Base-by-base conservation (phyloP, 1,139 yeast genomes). In the Diutina mesorugosa region DNA sequence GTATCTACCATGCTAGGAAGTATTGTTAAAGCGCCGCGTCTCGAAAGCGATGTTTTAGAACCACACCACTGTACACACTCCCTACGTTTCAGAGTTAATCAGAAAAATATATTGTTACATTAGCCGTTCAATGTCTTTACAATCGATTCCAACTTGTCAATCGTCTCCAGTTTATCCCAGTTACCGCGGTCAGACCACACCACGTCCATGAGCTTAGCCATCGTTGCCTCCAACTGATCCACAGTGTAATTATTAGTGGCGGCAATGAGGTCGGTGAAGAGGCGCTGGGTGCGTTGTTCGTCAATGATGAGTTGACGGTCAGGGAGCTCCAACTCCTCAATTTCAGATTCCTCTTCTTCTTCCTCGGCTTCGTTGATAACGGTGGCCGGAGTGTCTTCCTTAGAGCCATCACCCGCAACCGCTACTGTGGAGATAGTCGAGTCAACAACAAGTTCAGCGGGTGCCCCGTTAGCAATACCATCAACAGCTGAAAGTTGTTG, bases 201-300 rank as follows among this genome's bases (percentile, higher is more conserved):
- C 14, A 84, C 74, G 56, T 87, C 93, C 73, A 88, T 82, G 55
- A 90, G 67, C 54, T 78, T 75, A 4, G 98, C 84, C 73, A 86
- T 85, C 14, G 85, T 69, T 55, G 80, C 80, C 69, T 93, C 97
- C 47, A 93, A 72, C 59, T 78, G 74, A 58, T 88, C 95, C n/a
- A 93, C 76, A 3, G 83, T 79, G 60, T 74, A 76, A 26, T 73
- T 74, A 14, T 71, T 73, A 0, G 95, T 81, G 29, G 66, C 60
- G 21, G 66, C 67, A 12, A 72, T 66, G 56, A 77, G 60, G 10
- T 76, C 67, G 10, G 60, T 60, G 58, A 66, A 47, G 59, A 65
- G 57, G 32, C 55, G 47, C 47, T 60, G 61, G 1, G 79, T 61
- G 41, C 64, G 62, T 47, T 55, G 57, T 35, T 53, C 58, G 57